Conservation (phyloP, 495 filamentous ascomycete genomes). For the Xylaria flabelliformis region DNA sequence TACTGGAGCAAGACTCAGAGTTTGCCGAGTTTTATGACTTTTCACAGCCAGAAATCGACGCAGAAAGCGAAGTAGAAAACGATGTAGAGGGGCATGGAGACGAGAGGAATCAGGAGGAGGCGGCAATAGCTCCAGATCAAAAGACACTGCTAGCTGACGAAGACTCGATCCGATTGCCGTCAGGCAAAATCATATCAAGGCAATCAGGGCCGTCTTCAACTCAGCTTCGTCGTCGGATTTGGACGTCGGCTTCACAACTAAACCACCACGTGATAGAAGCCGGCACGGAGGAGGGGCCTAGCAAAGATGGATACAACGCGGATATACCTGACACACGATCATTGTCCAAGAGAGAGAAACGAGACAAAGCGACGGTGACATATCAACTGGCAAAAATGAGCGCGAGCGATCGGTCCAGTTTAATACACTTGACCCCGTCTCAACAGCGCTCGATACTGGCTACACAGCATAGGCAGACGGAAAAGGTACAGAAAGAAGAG, state of each 20-base stretch:
- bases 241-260: slow-evolving; percentile 22
- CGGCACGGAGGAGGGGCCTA: slow-evolving; percentile 15
- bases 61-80: slow-evolving; percentile 21
- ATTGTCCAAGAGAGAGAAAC: slow-evolving; percentile 32
- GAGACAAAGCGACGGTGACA: slow-evolving; percentile 29
- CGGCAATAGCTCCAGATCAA: slow-evolving; percentile 9
- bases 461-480: slow-evolving; percentile 38
- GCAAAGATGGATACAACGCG: slow-evolving; percentile 17
- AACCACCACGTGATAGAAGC: background rate
- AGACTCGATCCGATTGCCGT: slow-evolving; percentile 37
- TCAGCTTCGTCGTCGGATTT: slow-evolving; percentile 25
- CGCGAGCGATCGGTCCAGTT: slow-evolving; percentile 36
- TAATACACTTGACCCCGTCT: slow-evolving; percentile 38
- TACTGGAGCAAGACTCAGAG: slow-evolving; percentile 40
- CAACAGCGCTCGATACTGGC: slow-evolving; percentile 42
- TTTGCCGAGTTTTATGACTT: slow-evolving; percentile 43
- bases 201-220: slow-evolving; percentile 27
- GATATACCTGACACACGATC: slow-evolving; percentile 13
- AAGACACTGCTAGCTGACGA: slow-evolving; percentile 27
- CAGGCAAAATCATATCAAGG: slow-evolving; percentile 37
- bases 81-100: slow-evolving; percentile 25
- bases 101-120: slow-evolving; percentile 24
- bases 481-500: slow-evolving; percentile 37
- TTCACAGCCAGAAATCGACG: too few relatives aligned
- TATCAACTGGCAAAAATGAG: slow-evolving; percentile 39